Evolutionary conservation across 2,329 filamentous ascomycete genomes (phyloP), one percentile per base, ranked within the genome.

Genomic region (Monosporascus sp.): DNA sequence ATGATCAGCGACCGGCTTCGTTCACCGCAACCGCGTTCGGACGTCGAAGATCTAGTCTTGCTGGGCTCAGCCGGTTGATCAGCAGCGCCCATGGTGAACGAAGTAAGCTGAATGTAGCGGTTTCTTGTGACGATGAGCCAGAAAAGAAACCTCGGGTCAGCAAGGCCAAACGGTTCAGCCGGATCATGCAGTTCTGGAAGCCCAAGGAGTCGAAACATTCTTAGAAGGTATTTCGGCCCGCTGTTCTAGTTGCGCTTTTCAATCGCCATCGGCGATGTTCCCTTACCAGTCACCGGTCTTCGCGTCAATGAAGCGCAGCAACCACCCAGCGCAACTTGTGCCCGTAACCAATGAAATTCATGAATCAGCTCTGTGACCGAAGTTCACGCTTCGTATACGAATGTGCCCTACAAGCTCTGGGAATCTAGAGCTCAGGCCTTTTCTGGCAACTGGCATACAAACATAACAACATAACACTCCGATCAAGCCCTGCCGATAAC

Each of bases 121-220:
- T 87, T 46, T 76, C 78, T 6, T 64, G 75, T 56, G 82, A 84
- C 45, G 75, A 71, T 41, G 79, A 85, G n/a, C 65, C 73, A 0
- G 81, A 83, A 34, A 83, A 81, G 64, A 81, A 79, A 74, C 61
- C 67, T 7, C 84, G 83, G 67, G 64, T 62, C 24, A 89, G 86
- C 75, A 88, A 85, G 68, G 76, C 83, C 38, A 88, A 85, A 67
- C 81, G 87, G 31, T 72, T 91, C 38, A 87, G 88, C 66, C 86
- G 87, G 50, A 78, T 91, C 74, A 84, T 91, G 78, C 84, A 87
- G 62, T 92, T 92, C 69, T 92, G 87, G 87, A 90, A 87, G 71
- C 76, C 78, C 9, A 84, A 79, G 64, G 78, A 79, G 44, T 57
- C 66, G 27, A 52, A 57, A 37, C 58, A 52, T 27, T 60, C 64